phyloP scores from a whole-genome alignment of 225 moss, liverwort and hornwort genomes.

The Neckera pumila region DNA sequence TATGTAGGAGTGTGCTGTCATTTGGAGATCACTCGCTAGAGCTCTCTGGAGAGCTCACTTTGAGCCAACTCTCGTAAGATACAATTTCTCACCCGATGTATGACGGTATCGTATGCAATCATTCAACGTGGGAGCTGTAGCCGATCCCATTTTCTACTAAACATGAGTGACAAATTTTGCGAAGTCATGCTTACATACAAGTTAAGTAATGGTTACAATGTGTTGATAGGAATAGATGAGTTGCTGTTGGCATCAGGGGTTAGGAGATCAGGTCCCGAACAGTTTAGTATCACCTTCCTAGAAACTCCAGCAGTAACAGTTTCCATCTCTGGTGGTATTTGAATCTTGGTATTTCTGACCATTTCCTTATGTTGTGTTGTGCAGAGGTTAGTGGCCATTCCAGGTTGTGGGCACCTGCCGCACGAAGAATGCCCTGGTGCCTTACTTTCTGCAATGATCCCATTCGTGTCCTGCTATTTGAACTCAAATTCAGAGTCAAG shows the following conservation, averaged over 20 bases:
- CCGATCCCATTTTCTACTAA: background rate
- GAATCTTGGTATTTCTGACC: background rate
- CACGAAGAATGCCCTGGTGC: slow-evolving; percentile 45
- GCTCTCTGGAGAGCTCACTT: background rate
- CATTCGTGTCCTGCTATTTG: slow-evolving; percentile 24
- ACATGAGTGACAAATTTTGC: background rate
- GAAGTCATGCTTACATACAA: background rate
- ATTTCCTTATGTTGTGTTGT: background rate
- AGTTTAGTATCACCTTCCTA: too few relatives aligned
- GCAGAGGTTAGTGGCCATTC: slow-evolving; percentile 46
- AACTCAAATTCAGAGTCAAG: background rate
- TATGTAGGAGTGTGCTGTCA: background rate
- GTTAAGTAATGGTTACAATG: background rate
- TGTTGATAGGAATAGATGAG: background rate
- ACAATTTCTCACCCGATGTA: too few relatives aligned
- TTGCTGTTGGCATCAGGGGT: background rate
- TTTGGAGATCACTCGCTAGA: background rate
- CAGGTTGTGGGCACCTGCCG: slow-evolving; percentile 44
- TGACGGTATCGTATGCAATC: background rate
- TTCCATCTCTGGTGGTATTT: background rate
- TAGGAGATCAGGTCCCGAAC: too few relatives aligned
- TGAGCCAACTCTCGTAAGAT: background rate
- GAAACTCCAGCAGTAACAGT: background rate
- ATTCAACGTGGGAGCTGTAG: background rate
- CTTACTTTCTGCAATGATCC: slow-evolving; percentile 26